Conservation (phyloP, 768 basidiomycete genomes). For the Serendipita vermifera region DNA sequence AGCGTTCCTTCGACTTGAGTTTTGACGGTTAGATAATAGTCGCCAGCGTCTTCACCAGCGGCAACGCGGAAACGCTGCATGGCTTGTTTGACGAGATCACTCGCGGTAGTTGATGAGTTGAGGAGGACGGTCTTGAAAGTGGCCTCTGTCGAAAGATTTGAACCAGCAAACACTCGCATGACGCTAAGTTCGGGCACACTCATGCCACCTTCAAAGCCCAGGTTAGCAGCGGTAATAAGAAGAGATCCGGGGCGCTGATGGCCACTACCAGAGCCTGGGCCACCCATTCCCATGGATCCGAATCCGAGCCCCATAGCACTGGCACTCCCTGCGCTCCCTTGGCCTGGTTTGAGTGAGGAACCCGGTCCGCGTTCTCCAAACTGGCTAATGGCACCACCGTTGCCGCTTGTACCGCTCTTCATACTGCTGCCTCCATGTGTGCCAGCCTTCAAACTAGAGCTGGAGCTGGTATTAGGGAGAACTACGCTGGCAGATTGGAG, state of each 20-base stretch:
- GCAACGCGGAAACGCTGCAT: conserved; percentile 87
- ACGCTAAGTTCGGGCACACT: conserved; percentile 79
- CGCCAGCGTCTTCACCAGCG: conserved; percentile 41
- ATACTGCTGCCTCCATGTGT: too few species aligned
- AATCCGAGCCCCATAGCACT: too few species aligned
- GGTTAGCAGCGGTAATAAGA: conserved; percentile 47
- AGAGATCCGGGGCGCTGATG: conserved; percentile 58
- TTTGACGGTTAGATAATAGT: conserved; percentile 86
- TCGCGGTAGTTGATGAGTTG: conserved; percentile 70
- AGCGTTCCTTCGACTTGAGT: conserved; percentile 72
- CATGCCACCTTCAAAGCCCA: conserved; percentile 40
- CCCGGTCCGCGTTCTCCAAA: neutral
- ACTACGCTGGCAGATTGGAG: conserved; percentile 61
- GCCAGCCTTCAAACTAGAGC: neutral
- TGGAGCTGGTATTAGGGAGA: conserved; percentile 30
- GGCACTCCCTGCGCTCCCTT: neutral
- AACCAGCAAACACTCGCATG: conserved; percentile 90
- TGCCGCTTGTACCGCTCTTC: neutral
- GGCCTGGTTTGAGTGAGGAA: too few species aligned
- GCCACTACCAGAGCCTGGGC: conserved; percentile 1
- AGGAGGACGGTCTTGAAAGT: conserved; percentile 97
- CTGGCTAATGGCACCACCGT: neutral
- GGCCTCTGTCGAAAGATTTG: conserved; percentile 79
- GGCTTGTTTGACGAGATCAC: conserved; percentile 80
- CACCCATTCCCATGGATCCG: conserved; percentile 2